phyloP scores from a whole-genome alignment of 768 basidiomycete species.

The Pholiota molesta region DNA sequence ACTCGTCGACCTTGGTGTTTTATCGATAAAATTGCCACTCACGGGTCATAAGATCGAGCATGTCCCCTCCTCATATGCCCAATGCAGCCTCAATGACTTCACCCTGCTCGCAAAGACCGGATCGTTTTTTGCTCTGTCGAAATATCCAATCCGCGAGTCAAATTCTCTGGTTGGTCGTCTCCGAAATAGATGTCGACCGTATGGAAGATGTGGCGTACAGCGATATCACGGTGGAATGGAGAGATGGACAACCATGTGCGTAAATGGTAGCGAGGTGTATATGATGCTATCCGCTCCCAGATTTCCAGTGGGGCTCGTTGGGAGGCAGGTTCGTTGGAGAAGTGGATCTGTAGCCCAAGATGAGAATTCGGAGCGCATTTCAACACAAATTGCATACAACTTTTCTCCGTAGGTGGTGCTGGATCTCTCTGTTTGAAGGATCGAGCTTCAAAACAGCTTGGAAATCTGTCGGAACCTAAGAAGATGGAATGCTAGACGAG shows the following conservation, averaged over 20 bases:
- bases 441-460: slow-evolving; percentile 61
- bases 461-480: slow-evolving; percentile 46
- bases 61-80: slow-evolving; percentile 74
- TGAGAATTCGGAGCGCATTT: slow-evolving; percentile 9
- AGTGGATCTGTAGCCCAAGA: slow-evolving; percentile 45
- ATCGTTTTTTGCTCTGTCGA: slow-evolving; percentile 67
- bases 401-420: slow-evolving; percentile 50
- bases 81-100: slow-evolving; percentile 63
- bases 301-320: slow-evolving; percentile 67
- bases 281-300: slow-evolving; percentile 66
- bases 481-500: neutral
- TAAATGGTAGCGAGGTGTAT: slow-evolving; percentile 66
- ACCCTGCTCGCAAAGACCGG: slow-evolving; percentile 61
- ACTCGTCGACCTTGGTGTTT: neutral
- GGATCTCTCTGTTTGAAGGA: slow-evolving; percentile 58
- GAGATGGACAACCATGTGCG: slow-evolving; percentile 73
- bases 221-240: slow-evolving; percentile 65
- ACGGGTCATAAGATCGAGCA: slow-evolving; percentile 64
- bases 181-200: slow-evolving; percentile 71
- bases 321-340: slow-evolving; percentile 56
- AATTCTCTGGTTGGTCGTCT: slow-evolving; percentile 57
- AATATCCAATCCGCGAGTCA: slow-evolving; percentile 68
- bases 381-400: slow-evolving; percentile 37
- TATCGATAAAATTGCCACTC: slow-evolving; percentile 22
- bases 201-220: slow-evolving; percentile 65